Conservation (phyloP, 148 eudicot species). For the Diospyros kaki region DNA sequence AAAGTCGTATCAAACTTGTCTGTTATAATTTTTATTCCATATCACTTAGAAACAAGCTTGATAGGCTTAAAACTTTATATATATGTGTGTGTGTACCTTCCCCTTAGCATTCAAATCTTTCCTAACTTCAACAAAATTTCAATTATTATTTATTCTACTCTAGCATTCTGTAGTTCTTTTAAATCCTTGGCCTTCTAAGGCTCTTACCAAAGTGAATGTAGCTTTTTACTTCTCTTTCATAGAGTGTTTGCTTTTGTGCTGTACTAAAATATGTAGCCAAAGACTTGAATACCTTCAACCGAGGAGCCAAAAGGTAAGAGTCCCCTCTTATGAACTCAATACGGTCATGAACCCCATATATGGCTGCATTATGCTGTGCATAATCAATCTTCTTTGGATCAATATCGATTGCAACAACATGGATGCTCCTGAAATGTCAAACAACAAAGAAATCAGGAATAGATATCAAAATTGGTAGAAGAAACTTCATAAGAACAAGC, state of each 20-base stretch:
- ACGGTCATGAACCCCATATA: slow-evolving; percentile 70
- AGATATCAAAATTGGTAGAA: background rate
- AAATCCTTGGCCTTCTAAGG: no score
- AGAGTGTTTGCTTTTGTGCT: background rate
- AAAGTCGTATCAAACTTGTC: no score
- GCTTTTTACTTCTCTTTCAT: background rate
- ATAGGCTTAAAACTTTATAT: no score
- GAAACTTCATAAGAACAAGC: background rate
- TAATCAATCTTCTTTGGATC: slow-evolving; percentile 81
- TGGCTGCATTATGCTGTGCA: slow-evolving; percentile 75
- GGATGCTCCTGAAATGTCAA: slow-evolving; percentile 38
- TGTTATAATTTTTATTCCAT: no score
- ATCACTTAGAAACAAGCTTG: no score
- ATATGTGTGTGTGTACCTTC: no score
- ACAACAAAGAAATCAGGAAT: slow-evolving; percentile 4
- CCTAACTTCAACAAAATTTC: no score
- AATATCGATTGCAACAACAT: slow-evolving; percentile 83
- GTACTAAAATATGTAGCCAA: background rate
- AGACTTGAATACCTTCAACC: slow-evolving; percentile 31
- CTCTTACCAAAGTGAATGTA: background rate
- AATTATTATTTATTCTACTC: no score
- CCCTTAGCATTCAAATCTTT: no score
- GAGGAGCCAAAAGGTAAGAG: slow-evolving; percentile 53
- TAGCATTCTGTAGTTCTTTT: no score
- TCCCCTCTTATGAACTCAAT: slow-evolving; percentile 81